These are phyloP conservation scores for Arabis alpina DNA, from an alignment of 345 rosid species.

Conservation along the genomic window DNA sequence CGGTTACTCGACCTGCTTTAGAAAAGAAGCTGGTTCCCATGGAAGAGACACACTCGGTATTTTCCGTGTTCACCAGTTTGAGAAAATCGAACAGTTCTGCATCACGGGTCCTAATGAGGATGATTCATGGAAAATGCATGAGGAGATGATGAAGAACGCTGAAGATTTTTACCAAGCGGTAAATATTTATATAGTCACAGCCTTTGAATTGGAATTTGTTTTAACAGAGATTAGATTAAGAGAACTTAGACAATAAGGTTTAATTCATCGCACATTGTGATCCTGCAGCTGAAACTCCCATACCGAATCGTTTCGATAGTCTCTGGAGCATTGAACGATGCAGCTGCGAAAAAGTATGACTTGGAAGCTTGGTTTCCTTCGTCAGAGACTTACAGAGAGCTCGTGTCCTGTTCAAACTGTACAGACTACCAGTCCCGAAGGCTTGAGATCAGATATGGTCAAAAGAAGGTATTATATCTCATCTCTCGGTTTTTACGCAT, in stretches of 20 bases:
- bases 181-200: not conserved
- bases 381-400: conserved; percentile 84
- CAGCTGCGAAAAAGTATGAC: conserved; percentile 97
- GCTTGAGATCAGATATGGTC: conserved; percentile 88
- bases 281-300: conserved; percentile 72
- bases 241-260: not conserved
- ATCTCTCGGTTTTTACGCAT: conserved; percentile 1
- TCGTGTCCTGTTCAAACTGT: conserved; percentile 93
- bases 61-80: conserved; percentile 98
- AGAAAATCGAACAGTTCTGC: conserved; percentile 97
- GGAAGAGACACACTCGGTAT: conserved; percentile 96
- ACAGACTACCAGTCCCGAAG: conserved; percentile 89
- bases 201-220: not conserved
- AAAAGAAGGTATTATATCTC: conserved; percentile 66
- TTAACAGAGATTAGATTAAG: not conserved
- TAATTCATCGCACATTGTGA: not conserved
- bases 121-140: conserved; percentile 90
- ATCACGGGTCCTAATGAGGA: conserved; percentile 81
- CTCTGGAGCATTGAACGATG: conserved; percentile 90
- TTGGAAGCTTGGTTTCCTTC: conserved; percentile 98
- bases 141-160: conserved; percentile 89
- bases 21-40: conserved; percentile 98
- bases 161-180: conserved; percentile 89
- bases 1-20: conserved; percentile 92
- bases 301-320: conserved; percentile 85